Evolutionary conservation across 148 eudicot genomes (phyloP).

Genomic region (Mesembryanthemum crystallinum): DNA sequence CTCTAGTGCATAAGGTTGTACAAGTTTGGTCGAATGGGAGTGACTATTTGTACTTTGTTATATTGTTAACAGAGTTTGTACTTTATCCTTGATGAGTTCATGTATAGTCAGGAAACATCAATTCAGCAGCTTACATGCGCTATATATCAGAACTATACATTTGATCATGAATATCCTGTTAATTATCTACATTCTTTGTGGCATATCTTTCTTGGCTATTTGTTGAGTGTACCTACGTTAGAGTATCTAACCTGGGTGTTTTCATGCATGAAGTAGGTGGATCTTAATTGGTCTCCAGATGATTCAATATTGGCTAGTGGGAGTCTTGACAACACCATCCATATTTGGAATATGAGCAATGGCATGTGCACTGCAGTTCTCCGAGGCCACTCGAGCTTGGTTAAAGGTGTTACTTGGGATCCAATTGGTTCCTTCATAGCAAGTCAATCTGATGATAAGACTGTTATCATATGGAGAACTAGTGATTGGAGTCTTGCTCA

Average conservation of each 20-base stretch:
- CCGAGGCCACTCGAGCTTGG: constrained; percentile 94
- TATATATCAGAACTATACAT: constrained; percentile 1
- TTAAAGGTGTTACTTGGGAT: constrained; percentile 98
- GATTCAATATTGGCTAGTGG: constrained; percentile 92
- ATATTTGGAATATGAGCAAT: constrained; percentile 87
- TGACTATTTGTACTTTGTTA: neutral
- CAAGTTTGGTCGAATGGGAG: neutral
- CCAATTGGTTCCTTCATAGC: constrained; percentile 98
- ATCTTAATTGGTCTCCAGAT: constrained; percentile 99
- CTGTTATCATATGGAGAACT: constrained; percentile 95
- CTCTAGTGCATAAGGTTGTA: neutral
- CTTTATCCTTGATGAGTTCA: constrained; percentile 5
- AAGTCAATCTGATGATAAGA: constrained; percentile 96
- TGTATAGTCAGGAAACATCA: neutral
- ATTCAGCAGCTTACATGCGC: neutral
- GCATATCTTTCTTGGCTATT: neutral
- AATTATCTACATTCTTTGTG: neutral
- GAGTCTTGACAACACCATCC: constrained; percentile 91
- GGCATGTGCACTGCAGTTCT: constrained; percentile 97
- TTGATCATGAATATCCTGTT: neutral
- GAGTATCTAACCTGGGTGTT: constrained; percentile 42
- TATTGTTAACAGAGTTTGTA: neutral
- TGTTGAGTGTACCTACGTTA: constrained; percentile 12
- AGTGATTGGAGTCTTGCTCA: constrained; percentile 99
- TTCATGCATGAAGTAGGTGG: constrained; percentile 94